Conservation (phyloP, 768 basidiomycete genomes). For the Lyophyllum shimeji region DNA sequence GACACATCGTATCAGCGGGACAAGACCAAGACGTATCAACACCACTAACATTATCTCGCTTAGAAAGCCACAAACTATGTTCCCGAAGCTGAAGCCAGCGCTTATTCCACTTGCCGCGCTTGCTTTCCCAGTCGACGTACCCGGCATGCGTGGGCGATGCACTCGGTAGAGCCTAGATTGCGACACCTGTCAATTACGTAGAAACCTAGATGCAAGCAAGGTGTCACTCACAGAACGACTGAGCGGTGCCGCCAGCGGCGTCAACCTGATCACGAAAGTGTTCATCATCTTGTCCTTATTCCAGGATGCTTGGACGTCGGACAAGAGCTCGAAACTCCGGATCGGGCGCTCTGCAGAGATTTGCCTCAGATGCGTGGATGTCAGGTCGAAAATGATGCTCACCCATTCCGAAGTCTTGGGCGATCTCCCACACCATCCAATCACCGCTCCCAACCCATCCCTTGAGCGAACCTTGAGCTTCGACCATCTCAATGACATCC, state of each 20-base stretch:
- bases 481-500: conserved; percentile 68
- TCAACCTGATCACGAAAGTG: conserved; percentile 75
- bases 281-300: conserved; percentile 81
- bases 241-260: conserved; percentile 59
- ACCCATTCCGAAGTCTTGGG: conserved; percentile 94
- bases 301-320: conserved; percentile 84
- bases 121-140: conserved; percentile 87
- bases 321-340: conserved; percentile 80
- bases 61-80: conserved; percentile 83
- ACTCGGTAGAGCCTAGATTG: conserved; percentile 38
- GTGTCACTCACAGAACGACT: conserved; percentile 54
- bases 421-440: conserved; percentile 91
- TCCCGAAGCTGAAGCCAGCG: conserved; percentile 87
- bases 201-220: neutral
- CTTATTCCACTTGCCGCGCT: conserved; percentile 95
- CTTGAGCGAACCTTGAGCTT: conserved; percentile 64
- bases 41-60: conserved; percentile 76
- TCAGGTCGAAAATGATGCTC: conserved; percentile 21
- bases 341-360: conserved; percentile 77
- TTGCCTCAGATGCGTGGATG: conserved; percentile 9
- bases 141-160: conserved; percentile 47
- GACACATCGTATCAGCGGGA: conserved; percentile 5
- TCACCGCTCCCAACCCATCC: conserved; percentile 58
- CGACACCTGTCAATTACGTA: conserved; percentile 8
- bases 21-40: neutral